Conservation (phyloP, 371 early-diverging fungal genomes). For the Mucor velutinosus region DNA sequence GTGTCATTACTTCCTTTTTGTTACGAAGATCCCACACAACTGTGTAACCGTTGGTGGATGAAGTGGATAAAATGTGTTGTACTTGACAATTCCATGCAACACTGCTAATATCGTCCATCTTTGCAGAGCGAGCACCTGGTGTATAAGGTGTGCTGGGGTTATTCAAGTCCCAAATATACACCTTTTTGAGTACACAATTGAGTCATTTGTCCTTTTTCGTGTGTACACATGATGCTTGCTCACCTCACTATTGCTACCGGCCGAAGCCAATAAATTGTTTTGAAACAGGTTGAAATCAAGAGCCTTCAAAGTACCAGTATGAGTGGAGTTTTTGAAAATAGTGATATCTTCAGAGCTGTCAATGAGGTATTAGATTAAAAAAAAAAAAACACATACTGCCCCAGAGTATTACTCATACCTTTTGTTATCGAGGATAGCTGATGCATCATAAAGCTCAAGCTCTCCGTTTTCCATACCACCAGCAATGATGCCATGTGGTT, state of each 20-base stretch:
- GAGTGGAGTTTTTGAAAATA: conserved; percentile 73
- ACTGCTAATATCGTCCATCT: conserved; percentile 86
- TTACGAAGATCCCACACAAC: conserved; percentile 95
- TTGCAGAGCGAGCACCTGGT: conserved; percentile 83
- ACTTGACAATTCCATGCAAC: conserved; percentile 95
- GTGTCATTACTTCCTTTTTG: conserved; percentile 82
- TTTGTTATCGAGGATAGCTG: conserved; percentile 56
- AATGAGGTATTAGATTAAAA: not conserved
- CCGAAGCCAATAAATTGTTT: conserved; percentile 86
- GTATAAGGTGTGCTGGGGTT: conserved; percentile 85
- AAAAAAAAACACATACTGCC: not conserved
- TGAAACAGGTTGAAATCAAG: conserved; percentile 92
- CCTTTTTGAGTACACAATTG: conserved; percentile 27
- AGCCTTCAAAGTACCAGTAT: conserved; percentile 87
- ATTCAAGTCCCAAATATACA: conserved; percentile 91
- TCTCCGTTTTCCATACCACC: conserved; percentile 96
- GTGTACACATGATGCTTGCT: not conserved
- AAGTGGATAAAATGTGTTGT: conserved; percentile 91
- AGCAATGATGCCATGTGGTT: conserved; percentile 82
- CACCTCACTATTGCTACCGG: conserved; percentile 92
- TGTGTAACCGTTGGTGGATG: conserved; percentile 88
- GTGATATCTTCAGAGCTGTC: conserved; percentile 42
- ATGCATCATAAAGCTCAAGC: conserved; percentile 86
- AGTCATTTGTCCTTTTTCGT: not conserved
- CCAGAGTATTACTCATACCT: conserved; percentile 47